phyloP scores from a whole-genome alignment of 306 rosid species.

The Vigna mungo region DNA sequence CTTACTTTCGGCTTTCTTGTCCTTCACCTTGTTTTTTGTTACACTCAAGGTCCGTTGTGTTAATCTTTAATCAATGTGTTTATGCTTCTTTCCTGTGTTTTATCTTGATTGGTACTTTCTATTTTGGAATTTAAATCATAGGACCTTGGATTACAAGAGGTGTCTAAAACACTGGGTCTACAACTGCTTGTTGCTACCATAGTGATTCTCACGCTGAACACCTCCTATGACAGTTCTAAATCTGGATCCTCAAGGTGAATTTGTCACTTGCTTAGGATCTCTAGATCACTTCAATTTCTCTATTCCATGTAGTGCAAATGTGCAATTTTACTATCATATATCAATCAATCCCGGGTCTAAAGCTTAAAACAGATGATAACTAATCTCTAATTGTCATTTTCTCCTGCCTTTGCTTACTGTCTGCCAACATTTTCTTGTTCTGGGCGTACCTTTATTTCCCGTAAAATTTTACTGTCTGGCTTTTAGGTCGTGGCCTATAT shows the following conservation, averaged over 20 bases:
- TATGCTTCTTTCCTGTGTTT: neutral
- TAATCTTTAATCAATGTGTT: neutral
- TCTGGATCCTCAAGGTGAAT: constrained; percentile 71
- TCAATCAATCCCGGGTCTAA: constrained; percentile 7
- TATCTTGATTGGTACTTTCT: constrained; percentile 11
- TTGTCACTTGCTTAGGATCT: neutral
- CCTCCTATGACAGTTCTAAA: constrained; percentile 62
- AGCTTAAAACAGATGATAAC: neutral
- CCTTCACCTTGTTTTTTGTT: constrained; percentile 71
- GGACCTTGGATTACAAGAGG: constrained; percentile 72
- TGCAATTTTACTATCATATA: neutral
- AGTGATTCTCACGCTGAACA: constrained; percentile 72
- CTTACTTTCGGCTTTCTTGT: constrained; percentile 72
- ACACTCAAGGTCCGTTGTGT: constrained; percentile 57
- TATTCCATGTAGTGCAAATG: neutral
- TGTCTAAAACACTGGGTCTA: constrained; percentile 59
- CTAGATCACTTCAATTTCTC: constrained; percentile 20
- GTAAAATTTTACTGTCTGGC: constrained; percentile 14
- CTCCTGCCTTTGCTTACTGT: neutral
- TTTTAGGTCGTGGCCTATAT: constrained; percentile 5
- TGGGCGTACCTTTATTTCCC: neutral
- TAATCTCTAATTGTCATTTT: constrained; percentile 25
- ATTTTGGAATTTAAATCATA: constrained; percentile 43
- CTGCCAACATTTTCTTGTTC: neutral
- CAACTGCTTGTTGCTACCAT: constrained; percentile 69